Evolutionary conservation across 805 yeast species (phyloP), one percentile per base, ranked within the genome.

Genomic region (Candida verbasci): DNA sequence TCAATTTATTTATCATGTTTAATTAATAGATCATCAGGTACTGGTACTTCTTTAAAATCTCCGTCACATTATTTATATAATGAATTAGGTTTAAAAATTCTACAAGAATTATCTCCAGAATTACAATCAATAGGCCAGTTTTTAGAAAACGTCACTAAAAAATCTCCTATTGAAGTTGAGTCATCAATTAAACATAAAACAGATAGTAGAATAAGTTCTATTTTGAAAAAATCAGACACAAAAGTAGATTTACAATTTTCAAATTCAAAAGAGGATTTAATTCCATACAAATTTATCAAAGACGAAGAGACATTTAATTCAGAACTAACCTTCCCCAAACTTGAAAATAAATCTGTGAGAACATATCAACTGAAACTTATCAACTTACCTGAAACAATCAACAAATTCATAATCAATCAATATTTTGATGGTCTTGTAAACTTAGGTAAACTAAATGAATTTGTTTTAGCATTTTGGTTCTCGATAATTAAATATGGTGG

Each of bases 51-150:
- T 29, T 23, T 43, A 7, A 36, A 37, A 10, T 34, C 37, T 31
- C 17, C 15, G 4, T 62, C 61, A 3, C 65, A 63, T 37, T 61
- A 58, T 39, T 40, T 37, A 20, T 64, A 60, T 39, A 43, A 54
- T 24, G 49, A 55, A 37, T 52, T 46, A 18, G 70, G 60, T 1
- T 48, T 67, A 31, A 35, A 45, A 17, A 61, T 59, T 30, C 45
- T 65, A 30, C 45, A 44, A 17, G 44, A 48, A 6, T 63, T 68
- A 68, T 49, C 57, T 38, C 63, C 67, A 6, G 68, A 63, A 34
- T 43, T 62, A n/a, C 46, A 45, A 3, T 17, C 34, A 4, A 29
- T 58, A 37, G 34, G 48, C 17, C 25, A 44, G 5, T 52, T 38
- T 35, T 37, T 44, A 15, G 17, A 17, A 24, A 29, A 9, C 12